Conservation (phyloP, 257 asterid genomes). For the Petunia secreta region DNA sequence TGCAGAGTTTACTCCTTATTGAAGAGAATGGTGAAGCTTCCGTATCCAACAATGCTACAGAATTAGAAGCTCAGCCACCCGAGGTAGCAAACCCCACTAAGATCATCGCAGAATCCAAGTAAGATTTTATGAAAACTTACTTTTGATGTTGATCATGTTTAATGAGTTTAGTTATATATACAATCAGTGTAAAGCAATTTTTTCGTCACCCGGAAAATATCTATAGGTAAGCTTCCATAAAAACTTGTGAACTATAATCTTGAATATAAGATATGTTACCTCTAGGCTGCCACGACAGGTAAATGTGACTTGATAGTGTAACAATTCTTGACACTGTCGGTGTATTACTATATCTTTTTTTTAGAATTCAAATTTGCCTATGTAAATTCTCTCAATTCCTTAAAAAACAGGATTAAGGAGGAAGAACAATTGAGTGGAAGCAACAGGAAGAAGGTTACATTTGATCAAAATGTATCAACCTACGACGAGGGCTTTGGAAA, state of each 20-base stretch:
- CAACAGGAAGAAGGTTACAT: slow-evolving; percentile 18
- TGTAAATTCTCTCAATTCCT: background rate
- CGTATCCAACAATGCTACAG: background rate
- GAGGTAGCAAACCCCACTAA: slow-evolving; percentile 20
- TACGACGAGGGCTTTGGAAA: background rate
- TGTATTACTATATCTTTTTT: background rate
- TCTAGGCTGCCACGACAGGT: too few species aligned
- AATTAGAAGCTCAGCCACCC: slow-evolving; percentile 20
- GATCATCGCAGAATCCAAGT: slow-evolving; percentile 36
- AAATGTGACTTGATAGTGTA: too few species aligned
- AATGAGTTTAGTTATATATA: too few species aligned
- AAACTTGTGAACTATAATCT: too few species aligned
- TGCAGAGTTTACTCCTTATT: slow-evolving; percentile 29
- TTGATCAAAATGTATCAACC: slow-evolving; percentile 11
- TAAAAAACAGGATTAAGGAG: slow-evolving; percentile 26
- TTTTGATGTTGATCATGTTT: background rate
- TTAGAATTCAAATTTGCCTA: background rate
- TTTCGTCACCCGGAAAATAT: too few species aligned
- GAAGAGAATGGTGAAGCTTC: slow-evolving; percentile 29
- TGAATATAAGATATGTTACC: too few species aligned
- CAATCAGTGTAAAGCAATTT: too few species aligned
- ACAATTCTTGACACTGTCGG: too few species aligned
- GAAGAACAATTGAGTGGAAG: slow-evolving; percentile 26
- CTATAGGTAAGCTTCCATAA: too few species aligned
- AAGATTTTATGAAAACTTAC: background rate